Evolutionary conservation across 176 grass and related monocot genomes (phyloP).

Genomic region (Oryza rufipogon): DNA sequence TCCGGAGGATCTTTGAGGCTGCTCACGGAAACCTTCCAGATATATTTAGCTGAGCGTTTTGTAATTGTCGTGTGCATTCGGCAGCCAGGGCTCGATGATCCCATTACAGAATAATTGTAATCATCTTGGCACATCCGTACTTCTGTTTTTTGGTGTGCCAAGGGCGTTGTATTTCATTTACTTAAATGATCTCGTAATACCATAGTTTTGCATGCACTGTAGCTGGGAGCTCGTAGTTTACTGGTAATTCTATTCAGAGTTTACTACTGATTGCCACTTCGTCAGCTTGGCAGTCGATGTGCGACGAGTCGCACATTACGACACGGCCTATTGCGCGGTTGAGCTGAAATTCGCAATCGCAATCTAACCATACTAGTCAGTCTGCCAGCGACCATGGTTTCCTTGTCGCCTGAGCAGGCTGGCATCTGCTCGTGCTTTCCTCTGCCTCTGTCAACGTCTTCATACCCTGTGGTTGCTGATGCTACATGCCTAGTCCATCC

Average conservation of each 20-base stretch:
- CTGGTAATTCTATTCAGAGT: too few species aligned
- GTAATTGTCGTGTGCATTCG: constrained; percentile 52
- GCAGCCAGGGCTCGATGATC: constrained; percentile 6
- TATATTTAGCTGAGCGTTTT: constrained; percentile 34
- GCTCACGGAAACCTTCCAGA: constrained; percentile 21
- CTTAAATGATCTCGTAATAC: constrained; percentile 24
- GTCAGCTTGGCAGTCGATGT: neutral
- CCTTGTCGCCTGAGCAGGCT: too few species aligned
- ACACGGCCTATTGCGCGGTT: neutral
- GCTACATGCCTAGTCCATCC: too few species aligned
- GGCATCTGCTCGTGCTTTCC: too few species aligned
- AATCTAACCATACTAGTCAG: too few species aligned
- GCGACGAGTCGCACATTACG: neutral
- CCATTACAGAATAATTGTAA: constrained; percentile 59
- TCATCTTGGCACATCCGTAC: constrained; percentile 41
- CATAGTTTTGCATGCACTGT: neutral
- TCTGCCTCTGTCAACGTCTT: too few species aligned
- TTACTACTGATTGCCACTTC: too few species aligned
- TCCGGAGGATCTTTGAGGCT: constrained; percentile 63
- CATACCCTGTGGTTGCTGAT: too few species aligned
- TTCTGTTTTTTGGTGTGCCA: constrained; percentile 45
- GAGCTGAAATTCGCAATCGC: neutral
- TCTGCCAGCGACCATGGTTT: too few species aligned
- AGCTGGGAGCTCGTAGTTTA: neutral
- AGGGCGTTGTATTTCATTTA: constrained; percentile 39